A percentile compares a stretch with the other conserved stretches of the same genome.
Conservation (phyloP, 257 asterid genomes). For the Oldenlandia corymbosa region DNA sequence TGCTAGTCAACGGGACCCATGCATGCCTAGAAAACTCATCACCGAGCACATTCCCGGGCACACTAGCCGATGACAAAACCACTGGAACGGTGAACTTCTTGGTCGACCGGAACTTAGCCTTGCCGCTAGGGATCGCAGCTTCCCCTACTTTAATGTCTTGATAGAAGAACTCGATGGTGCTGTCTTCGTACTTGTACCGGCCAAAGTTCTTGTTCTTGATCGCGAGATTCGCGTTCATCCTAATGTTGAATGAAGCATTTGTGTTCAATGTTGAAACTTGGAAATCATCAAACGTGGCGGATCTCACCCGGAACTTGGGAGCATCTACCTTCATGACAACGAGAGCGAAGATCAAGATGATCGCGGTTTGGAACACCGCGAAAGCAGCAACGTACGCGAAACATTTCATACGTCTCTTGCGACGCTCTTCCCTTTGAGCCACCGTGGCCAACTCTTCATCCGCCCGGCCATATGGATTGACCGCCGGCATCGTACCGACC, state of each 20-base stretch:
- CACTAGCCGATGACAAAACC: slow-evolving; percentile 14
- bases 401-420: slow-evolving; percentile 31
- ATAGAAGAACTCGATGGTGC: slow-evolving; percentile 29
- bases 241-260: slow-evolving; percentile 19
- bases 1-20: slow-evolving; percentile 26
- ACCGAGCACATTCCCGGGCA: slow-evolving; percentile 1
- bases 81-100: slow-evolving; percentile 18
- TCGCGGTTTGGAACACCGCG: slow-evolving; percentile 25
- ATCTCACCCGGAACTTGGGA: slow-evolving; percentile 32
- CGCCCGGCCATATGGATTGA: slow-evolving; percentile 15
- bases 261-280: background rate
- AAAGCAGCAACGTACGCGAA: slow-evolving; percentile 25
- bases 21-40: slow-evolving; percentile 17
- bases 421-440: slow-evolving; percentile 13
- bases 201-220: slow-evolving; percentile 47
- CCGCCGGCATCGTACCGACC: background rate
- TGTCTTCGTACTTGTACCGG: slow-evolving; percentile 27
- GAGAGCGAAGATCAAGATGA: slow-evolving; percentile 25
- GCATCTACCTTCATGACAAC: slow-evolving; percentile 28
- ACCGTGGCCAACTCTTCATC: slow-evolving; percentile 14
- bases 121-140: slow-evolving; percentile 13
- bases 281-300: slow-evolving; percentile 14
- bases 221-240: slow-evolving; percentile 21
- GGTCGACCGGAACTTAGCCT: slow-evolving; percentile 22
- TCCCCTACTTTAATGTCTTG: slow-evolving; percentile 23